phyloP scores from a whole-genome alignment of 371 early-diverging fungal species.

The Aphelidium insulamus region DNA sequence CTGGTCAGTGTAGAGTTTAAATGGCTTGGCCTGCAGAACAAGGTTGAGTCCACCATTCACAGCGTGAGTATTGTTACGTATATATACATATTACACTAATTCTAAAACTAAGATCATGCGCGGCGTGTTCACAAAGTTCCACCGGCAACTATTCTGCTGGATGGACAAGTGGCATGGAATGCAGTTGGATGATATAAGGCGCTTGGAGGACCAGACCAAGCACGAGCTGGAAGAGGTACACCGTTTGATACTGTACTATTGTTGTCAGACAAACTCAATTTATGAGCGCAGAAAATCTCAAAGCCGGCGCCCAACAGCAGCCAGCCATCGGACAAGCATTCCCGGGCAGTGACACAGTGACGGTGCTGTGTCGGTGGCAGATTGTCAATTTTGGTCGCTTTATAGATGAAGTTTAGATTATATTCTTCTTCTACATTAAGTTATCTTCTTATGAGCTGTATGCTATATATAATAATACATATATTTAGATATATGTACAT shows the following conservation, averaged over 20 bases:
- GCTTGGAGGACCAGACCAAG: slow-evolving; percentile 32
- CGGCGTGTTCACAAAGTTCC: slow-evolving; percentile 13
- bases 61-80: slow-evolving; percentile 5
- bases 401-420: too few relatives aligned
- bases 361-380: too few relatives aligned
- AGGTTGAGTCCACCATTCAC: slow-evolving; percentile 30
- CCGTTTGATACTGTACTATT: slow-evolving; percentile 6
- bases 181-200: slow-evolving; percentile 38
- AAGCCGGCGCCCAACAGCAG: too few relatives aligned
- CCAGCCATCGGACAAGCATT: too few relatives aligned
- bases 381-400: too few relatives aligned
- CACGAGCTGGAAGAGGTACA: slow-evolving; percentile 20
- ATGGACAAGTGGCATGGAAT: slow-evolving; percentile 49
- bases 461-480: too few relatives aligned
- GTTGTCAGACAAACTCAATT: too few relatives aligned
- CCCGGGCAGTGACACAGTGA: too few relatives aligned
- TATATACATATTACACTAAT: slow-evolving; percentile 12
- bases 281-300: too few relatives aligned
- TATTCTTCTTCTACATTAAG: too few relatives aligned
- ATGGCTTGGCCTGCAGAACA: slow-evolving; percentile 39
- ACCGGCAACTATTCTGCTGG: slow-evolving; percentile 42
- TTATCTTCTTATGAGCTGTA: too few relatives aligned
- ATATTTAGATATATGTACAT: too few relatives aligned
- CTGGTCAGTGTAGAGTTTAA: slow-evolving; percentile 46
- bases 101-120: slow-evolving; percentile 10